These are phyloP conservation scores for Chlamydomonas reinhardtii DNA, from an alignment of 163 green algal species.

Conservation along the genomic window DNA sequence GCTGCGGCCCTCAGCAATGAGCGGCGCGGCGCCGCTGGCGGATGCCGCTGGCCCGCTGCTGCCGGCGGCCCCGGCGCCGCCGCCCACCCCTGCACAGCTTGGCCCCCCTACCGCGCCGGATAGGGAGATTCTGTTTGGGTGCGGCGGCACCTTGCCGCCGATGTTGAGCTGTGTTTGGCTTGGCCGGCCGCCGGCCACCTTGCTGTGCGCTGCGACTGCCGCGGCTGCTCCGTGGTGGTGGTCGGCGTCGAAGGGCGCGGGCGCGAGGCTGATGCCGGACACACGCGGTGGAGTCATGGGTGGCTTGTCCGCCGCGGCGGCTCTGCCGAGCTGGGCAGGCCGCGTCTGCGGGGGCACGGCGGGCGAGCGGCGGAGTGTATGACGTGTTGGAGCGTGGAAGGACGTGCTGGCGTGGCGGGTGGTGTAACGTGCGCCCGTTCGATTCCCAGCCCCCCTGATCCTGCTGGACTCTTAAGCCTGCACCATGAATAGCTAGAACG, in stretches of 20 bases:
- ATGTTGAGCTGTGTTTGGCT: neutral
- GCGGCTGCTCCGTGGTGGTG: neutral
- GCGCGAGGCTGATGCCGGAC: slow-evolving; percentile 28
- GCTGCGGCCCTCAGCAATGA: slow-evolving; percentile 36
- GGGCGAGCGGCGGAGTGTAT: neutral
- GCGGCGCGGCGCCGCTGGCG: neutral
- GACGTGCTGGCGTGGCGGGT: too few species aligned
- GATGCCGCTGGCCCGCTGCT: neutral
- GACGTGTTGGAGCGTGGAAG: too few species aligned
- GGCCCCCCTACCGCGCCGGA: neutral
- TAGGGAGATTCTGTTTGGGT: neutral
- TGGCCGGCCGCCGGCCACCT: neutral
- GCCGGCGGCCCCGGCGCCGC: too few species aligned
- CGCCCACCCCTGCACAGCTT: too few species aligned
- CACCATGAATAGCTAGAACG: too few species aligned
- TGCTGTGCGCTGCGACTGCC: neutral
- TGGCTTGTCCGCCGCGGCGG: neutral
- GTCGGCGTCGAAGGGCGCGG: neutral
- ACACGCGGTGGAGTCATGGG: slow-evolving; percentile 38
- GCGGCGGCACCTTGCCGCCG: slow-evolving; percentile 17
- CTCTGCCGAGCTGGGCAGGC: neutral
- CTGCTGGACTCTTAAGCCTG: too few species aligned
- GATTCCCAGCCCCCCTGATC: too few species aligned
- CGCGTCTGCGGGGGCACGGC: neutral
- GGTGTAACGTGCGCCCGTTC: too few species aligned